These are phyloP conservation scores for Furcasterigmium sp. DNA, from an alignment of 2,329 filamentous ascomycete genomes.

Conservation along the genomic window DNA sequence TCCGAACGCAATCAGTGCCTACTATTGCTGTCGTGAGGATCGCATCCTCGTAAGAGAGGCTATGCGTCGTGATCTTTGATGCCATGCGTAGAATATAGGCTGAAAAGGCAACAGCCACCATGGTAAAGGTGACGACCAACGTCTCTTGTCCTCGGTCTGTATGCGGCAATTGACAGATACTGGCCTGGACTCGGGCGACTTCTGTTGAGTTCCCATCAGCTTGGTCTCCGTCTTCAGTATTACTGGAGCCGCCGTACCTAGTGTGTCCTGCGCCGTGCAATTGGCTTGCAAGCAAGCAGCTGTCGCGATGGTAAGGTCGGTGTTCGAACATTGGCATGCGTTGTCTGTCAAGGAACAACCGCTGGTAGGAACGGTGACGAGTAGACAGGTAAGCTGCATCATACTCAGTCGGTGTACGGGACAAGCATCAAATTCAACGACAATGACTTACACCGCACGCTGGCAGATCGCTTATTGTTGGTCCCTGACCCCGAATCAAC, in stretches of 20 bases:
- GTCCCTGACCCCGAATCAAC: background rate
- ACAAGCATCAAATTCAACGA: background rate
- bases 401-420: background rate
- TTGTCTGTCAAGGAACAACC: conserved; percentile 11
- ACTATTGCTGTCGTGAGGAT: conserved; percentile 1
- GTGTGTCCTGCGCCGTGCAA: conserved; percentile 11
- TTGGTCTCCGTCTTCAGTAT: background rate
- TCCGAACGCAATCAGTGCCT: background rate
- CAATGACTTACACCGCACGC: background rate
- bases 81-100: background rate
- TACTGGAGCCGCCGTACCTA: conserved; percentile 3
- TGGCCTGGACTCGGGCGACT: conserved; percentile 8
- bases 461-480: background rate
- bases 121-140: conserved; percentile 4
- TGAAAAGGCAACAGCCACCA: background rate
- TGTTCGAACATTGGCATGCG: conserved; percentile 8
- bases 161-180: conserved; percentile 8
- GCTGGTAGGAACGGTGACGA: background rate
- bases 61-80: background rate
- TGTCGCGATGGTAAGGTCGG: conserved; percentile 4
- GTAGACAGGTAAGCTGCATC: background rate
- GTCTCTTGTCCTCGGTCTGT: conserved; percentile 5
- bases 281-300: conserved; percentile 8
- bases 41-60: background rate
- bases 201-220: conserved; percentile 3